Evolutionary conservation across 2,329 filamentous ascomycete genomes (phyloP).

Genomic region (Teratosphaeria pseudoeucalypti): DNA sequence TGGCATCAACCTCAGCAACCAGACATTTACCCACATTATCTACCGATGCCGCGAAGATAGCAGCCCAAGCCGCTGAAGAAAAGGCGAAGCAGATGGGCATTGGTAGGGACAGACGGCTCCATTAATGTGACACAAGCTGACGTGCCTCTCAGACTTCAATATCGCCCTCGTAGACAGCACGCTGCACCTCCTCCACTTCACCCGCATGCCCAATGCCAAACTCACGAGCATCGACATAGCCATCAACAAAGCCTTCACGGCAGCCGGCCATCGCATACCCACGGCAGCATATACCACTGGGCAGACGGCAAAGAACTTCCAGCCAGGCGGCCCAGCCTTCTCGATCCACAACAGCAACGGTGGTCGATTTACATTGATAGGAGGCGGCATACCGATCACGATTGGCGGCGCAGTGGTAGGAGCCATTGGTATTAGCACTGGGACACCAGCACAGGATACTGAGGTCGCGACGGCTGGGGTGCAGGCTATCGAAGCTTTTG

Average conservation of each 20-base stretch:
- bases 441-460: slow-evolving; percentile 44
- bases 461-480: slow-evolving; percentile 44
- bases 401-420: slow-evolving; percentile 42
- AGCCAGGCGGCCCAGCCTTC: slow-evolving; percentile 43
- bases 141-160: slow-evolving; percentile 33
- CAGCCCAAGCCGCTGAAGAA: slow-evolving; percentile 24
- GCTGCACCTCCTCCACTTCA: slow-evolving; percentile 38
- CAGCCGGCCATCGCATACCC: slow-evolving; percentile 43
- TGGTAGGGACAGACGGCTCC: slow-evolving; percentile 11
- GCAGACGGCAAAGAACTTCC: slow-evolving; percentile 33
- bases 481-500: slow-evolving; percentile 34
- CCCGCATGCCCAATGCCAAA: slow-evolving; percentile 40
- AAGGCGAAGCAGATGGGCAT: slow-evolving; percentile 28
- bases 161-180: slow-evolving; percentile 39
- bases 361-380: slow-evolving; percentile 44
- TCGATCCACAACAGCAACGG: slow-evolving; percentile 44
- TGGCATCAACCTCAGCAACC: slow-evolving; percentile 15
- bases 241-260: slow-evolving; percentile 53
- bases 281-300: slow-evolving; percentile 36
- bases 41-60: slow-evolving; percentile 26
- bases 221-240: slow-evolving; percentile 50
- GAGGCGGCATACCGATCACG: slow-evolving; percentile 43
- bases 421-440: slow-evolving; percentile 45
- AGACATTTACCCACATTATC: slow-evolving; percentile 24
- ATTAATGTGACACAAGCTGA: background rate